Evolutionary conservation across 768 basidiomycete species (phyloP), one percentile per base, ranked within the genome.

Genomic region (Glaciozyma martinii): DNA sequence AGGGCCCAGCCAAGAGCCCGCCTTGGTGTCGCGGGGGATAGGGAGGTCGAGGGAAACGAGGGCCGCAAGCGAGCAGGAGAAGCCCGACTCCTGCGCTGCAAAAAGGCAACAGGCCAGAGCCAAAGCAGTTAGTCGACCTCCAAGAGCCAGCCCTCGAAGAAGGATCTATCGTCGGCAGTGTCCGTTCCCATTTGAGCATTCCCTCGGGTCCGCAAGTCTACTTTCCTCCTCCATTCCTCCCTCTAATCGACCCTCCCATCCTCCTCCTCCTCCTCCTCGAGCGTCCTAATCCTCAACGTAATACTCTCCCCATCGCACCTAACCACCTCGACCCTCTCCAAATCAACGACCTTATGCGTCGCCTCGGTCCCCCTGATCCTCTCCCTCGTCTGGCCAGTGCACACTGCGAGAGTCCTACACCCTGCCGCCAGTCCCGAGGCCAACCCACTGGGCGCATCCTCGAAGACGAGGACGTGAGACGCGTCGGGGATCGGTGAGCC

Each of bases 371-470:
- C 77, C 21, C 81, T 64, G 67, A 97, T 79, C 42, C 75, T 74
- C 49, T 82, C 80, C 23, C 83, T 78, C 30, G 81, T 73, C 60
- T 90, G 87, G 8, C 87, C 87, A 40, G 92, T 93, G 74, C 87
- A 88, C 1, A 92, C 88, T 1, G 87, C 92, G 19, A 94, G 80
- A 0, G 87, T 88, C 55, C 76, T 80, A 56, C 87, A 81, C 16
- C 89, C 89, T 23, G 89, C 87, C 10, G 86, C 85, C 55, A 81
- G 82, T 27, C 90, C 90, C 21, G 88, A 81, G 65, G 78, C 79
- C 68, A 92, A 77, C 4, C 92, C 92, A 19, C 88, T 86, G 6
- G 90, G 86, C 3, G 92, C 90, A 72, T 95, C 92, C 72, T 93
- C 90, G 5, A 95, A 80, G 12, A 94, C 91, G 64, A 94, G 70